Conservation (phyloP, 441 rosid species). For the Gossypium lobatum region DNA sequence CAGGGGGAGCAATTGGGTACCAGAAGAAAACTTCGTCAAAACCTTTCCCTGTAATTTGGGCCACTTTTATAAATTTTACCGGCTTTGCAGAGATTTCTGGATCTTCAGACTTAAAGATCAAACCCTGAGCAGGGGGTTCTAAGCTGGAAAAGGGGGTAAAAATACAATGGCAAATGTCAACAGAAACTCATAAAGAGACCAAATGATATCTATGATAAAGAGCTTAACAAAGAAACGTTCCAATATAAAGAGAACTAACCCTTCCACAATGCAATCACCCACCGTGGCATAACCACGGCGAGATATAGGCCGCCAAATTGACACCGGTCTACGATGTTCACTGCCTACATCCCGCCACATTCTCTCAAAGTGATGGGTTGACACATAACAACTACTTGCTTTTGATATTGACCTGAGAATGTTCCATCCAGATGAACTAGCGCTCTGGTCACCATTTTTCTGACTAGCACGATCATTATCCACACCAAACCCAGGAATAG, state of each 20-base stretch:
- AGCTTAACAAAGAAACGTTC: slow-evolving; percentile 6
- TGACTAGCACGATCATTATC: slow-evolving; percentile 32
- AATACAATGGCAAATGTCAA: slow-evolving; percentile 19
- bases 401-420: slow-evolving; percentile 70
- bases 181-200: slow-evolving; percentile 11
- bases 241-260: slow-evolving; percentile 44
- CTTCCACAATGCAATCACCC: slow-evolving; percentile 96
- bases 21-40: slow-evolving; percentile 89
- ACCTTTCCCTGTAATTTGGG: slow-evolving; percentile 84
- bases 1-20: slow-evolving; percentile 98
- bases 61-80: slow-evolving; percentile 81
- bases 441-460: slow-evolving; percentile 38
- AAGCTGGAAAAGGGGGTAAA: slow-evolving; percentile 42
- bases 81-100: slow-evolving; percentile 89
- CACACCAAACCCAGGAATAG: slow-evolving; percentile 30
- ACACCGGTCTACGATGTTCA: slow-evolving; percentile 79
- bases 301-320: slow-evolving; percentile 93
- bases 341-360: slow-evolving; percentile 99
- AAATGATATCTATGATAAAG: slow-evolving; percentile 1
- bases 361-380: slow-evolving; percentile 94
- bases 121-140: slow-evolving; percentile 90
- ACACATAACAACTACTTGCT: slow-evolving; percentile 55
- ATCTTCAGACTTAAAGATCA: slow-evolving; percentile 70
- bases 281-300: slow-evolving; percentile 72
- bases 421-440: slow-evolving; percentile 85